Percentiles rank a stretch among this genome's conserved stretches.
Conservation (phyloP, 257 asterid genomes). For the Mitragyna speciosa region DNA sequence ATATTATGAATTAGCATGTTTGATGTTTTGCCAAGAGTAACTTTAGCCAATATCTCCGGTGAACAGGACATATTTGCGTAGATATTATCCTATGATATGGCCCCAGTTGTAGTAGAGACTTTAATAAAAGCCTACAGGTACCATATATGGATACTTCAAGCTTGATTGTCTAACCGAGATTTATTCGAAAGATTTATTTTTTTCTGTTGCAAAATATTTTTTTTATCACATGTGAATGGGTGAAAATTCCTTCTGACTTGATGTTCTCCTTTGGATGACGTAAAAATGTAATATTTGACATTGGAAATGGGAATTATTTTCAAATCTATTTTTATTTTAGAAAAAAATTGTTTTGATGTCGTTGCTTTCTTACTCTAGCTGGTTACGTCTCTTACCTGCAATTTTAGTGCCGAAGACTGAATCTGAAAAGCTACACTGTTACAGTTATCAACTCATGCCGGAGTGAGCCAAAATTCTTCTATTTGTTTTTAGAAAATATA, state of each 20-base stretch:
- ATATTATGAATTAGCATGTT: not conserved
- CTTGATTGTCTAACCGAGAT: not conserved
- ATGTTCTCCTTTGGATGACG: not conserved
- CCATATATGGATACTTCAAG: not conserved
- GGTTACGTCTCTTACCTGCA: too few species aligned
- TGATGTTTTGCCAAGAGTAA: not conserved
- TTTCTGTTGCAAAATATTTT: not conserved
- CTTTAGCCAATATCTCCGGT: not conserved
- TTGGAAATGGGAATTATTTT: not conserved
- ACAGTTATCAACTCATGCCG: too few species aligned
- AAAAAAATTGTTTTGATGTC: not conserved
- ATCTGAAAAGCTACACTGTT: too few species aligned
- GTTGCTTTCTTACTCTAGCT: too few species aligned
- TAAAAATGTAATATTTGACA: not conserved
- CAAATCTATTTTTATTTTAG: not conserved
- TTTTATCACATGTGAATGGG: not conserved
- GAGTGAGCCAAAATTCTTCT: too few species aligned
- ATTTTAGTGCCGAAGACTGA: not conserved
- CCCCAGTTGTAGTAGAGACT: slow-evolving; percentile 26
- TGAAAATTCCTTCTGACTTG: too few species aligned
- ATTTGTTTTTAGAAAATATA: too few species aligned
- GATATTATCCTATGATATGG: slow-evolving; percentile 21
- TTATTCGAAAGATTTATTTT: not conserved
- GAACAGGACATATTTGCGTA: slow-evolving; percentile 22
- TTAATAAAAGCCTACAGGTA: slow-evolving; percentile 35